Conservation (phyloP, 2,329 filamentous ascomycete species). For the Chlorencoelia australis region DNA sequence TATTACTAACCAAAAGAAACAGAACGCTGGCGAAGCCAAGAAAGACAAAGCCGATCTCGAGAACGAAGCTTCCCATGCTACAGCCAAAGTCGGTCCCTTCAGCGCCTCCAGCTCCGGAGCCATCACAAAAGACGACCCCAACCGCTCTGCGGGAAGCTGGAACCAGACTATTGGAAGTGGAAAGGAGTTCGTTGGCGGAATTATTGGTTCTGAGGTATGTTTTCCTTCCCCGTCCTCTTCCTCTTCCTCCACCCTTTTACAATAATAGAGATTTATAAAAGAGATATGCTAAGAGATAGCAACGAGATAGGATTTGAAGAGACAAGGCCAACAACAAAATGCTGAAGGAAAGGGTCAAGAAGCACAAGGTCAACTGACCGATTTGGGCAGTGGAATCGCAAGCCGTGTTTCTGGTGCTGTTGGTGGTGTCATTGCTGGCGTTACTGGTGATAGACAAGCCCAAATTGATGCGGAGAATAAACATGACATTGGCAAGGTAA, state of each 20-base stretch:
- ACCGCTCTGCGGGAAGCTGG: constrained; percentile 65
- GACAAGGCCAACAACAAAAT: constrained; percentile 68
- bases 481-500: constrained; percentile 79
- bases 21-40: constrained; percentile 32
- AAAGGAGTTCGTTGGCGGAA: constrained; percentile 70
- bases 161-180: constrained; percentile 83
- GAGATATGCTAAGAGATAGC: constrained; percentile 1
- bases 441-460: constrained; percentile 60
- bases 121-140: constrained; percentile 58
- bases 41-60: constrained; percentile 57
- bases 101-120: constrained; percentile 61
- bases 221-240: too few relatives aligned
- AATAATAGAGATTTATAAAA: neutral
- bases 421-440: constrained; percentile 58
- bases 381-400: constrained; percentile 57
- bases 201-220: constrained; percentile 61
- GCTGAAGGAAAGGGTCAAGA: constrained; percentile 70
- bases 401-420: constrained; percentile 62
- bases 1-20: constrained; percentile 1
- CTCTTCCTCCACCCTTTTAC: neutral
- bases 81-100: constrained; percentile 63
- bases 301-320: constrained; percentile 57
- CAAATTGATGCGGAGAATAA: constrained; percentile 53
- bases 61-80: constrained; percentile 64
- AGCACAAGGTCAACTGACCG: constrained; percentile 69